Base-by-base conservation (phyloP, 2,329 filamentous ascomycete genomes). In the Botrytis porri region DNA sequence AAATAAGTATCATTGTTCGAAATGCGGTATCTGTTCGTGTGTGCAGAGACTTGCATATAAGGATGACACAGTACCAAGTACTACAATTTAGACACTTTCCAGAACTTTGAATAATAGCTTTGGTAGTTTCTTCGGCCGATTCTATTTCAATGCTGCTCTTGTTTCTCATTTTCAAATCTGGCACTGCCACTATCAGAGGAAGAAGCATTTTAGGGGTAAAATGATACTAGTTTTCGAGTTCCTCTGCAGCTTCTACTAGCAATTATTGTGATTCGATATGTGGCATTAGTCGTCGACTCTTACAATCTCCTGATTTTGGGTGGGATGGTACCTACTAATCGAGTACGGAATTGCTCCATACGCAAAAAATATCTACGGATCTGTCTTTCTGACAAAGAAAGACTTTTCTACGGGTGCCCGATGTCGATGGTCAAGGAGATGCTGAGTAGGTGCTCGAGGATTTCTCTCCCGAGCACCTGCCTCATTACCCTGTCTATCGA, bases 41-140 rank as follows among this genome's bases (percentile, higher is more conserved):
- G 3, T 14, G 0, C 10, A 51, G 25, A 51, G 12, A 51, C 25
- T n/a, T 51, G 41, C 48, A 51, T n/a, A 0, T n/a, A 5, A 51
- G 48, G 2, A n/a, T 14, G 10, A n/a, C 12, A 48, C 4, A n/a
- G 14, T 6, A 3, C 4, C 2, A n/a, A n/a, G n/a, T 2, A 14
- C 0, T 51, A 5, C 10, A 5, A 3, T 51, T n/a, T n/a, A 25
- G 25, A 48, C 1, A 48, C 20, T 45, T 48, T 20, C 20, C 10
- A 4, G 43, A 8, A 25, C 1, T 9, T 48, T 4, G 4, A 25
- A 4, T 48, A 48, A 4, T 48, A 0, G 9, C 4, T 25, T 48
- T 25, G 22, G 45, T 1, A 10, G 8, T n/a, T 14, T 51, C 45
- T 51, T 25, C 6, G 10, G 22, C 25, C 10, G 3, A n/a, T 51